phyloP scores from a whole-genome alignment of 2,329 filamentous ascomycete species.

The Basipetospora chlamydospora region DNA sequence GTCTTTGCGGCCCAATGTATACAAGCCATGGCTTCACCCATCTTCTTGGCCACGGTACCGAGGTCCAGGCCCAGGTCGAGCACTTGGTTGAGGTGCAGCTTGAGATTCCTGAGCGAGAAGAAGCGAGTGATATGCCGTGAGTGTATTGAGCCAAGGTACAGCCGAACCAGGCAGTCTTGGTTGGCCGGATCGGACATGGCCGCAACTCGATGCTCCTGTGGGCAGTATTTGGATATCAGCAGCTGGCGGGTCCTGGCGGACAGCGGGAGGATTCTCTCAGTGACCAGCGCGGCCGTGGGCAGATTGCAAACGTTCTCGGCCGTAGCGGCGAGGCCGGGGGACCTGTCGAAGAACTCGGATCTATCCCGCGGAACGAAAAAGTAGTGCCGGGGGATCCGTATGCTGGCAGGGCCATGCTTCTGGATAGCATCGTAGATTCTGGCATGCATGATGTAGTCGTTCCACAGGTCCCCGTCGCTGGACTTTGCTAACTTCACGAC shows the following conservation, averaged over 20 bases:
- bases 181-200: conserved; percentile 8
- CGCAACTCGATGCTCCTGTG: not conserved
- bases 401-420: not conserved
- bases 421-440: not conserved
- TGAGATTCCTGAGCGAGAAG: conserved; percentile 18
- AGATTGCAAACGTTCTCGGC: conserved; percentile 1
- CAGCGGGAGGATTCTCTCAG: conserved; percentile 14
- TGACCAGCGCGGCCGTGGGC: conserved; percentile 11
- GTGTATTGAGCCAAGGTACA: conserved; percentile 10
- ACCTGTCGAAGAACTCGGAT: not conserved
- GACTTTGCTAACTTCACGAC: conserved; percentile 11
- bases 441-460: conserved; percentile 2
- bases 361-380: not conserved
- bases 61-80: conserved; percentile 12
- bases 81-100: conserved; percentile 17
- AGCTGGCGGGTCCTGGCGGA: conserved; percentile 9
- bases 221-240: conserved; percentile 12
- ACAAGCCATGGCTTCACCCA: conserved; percentile 15
- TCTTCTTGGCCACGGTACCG: conserved; percentile 8
- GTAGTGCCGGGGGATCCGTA: not conserved
- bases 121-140: conserved; percentile 6
- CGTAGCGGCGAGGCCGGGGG: not conserved
- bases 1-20: conserved; percentile 18
- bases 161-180: conserved; percentile 10
- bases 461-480: not conserved